Percentiles rank a stretch among this genome's conserved stretches.
Evolutionary conservation across 2,329 filamentous ascomycete genomes (phyloP).

Genomic region (Phyllosticta citrichinensis): DNA sequence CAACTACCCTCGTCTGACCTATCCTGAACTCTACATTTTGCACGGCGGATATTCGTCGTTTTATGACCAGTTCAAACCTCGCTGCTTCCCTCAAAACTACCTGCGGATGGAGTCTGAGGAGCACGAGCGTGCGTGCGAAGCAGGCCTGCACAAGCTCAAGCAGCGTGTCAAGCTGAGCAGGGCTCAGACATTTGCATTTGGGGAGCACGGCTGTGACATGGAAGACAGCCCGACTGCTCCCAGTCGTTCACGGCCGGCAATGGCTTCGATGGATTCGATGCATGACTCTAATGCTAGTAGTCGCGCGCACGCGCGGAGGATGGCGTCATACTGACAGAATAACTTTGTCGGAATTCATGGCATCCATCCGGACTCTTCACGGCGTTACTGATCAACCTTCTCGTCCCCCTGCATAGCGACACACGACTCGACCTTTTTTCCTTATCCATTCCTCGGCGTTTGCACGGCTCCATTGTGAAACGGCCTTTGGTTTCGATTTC

Average conservation of each 20-base stretch:
- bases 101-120: slow-evolving; percentile 92
- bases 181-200: slow-evolving; percentile 92
- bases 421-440: slow-evolving; percentile 1
- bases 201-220: slow-evolving; percentile 53
- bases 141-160: slow-evolving; percentile 86
- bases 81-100: slow-evolving; percentile 91
- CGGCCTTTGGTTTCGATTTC: slow-evolving; percentile 11
- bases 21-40: slow-evolving; percentile 93
- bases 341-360: slow-evolving; percentile 16
- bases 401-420: slow-evolving; percentile 12
- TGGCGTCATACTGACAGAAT: slow-evolving; percentile 28
- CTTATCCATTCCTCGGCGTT: slow-evolving; percentile 22
- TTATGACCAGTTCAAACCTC: slow-evolving; percentile 64
- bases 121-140: slow-evolving; percentile 86
- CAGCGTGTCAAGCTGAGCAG: slow-evolving; percentile 76
- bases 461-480: slow-evolving; percentile 22
- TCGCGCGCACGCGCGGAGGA: slow-evolving; percentile 19
- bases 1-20: slow-evolving; percentile 79
- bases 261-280: slow-evolving; percentile 20
- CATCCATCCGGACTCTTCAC: slow-evolving; percentile 19
- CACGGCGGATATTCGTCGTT: slow-evolving; percentile 95
- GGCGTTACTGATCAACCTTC: slow-evolving; percentile 28
- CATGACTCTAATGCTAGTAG: slow-evolving; percentile 3
- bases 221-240: slow-evolving; percentile 51
- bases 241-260: slow-evolving; percentile 24